Evolutionary conservation across 768 basidiomycete genomes (phyloP).

Genomic region (Mycena crocata): DNA sequence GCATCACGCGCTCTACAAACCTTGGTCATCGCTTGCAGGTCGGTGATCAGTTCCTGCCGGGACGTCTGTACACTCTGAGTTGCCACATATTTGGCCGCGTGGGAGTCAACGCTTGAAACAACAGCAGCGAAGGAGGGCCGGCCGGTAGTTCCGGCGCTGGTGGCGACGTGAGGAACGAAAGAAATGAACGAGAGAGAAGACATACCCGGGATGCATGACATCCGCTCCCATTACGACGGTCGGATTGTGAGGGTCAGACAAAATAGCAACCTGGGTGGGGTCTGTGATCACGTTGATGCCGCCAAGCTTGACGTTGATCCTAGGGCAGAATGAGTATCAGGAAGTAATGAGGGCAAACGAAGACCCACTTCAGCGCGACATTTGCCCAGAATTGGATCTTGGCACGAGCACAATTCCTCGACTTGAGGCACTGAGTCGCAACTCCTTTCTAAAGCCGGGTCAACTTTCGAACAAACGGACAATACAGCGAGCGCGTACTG

Average conservation of each 20-base stretch:
- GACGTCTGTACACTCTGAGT: constrained; percentile 69
- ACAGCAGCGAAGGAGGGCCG: constrained; percentile 85
- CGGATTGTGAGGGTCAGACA: constrained; percentile 79
- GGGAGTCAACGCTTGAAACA: constrained; percentile 82
- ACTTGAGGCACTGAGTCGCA: constrained; percentile 83
- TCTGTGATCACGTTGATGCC: constrained; percentile 86
- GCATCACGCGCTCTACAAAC: constrained; percentile 50
- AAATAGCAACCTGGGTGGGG: constrained; percentile 66
- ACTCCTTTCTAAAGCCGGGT: constrained; percentile 66
- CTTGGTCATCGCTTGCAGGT: constrained; percentile 72
- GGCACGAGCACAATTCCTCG: constrained; percentile 69
- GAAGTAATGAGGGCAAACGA: constrained; percentile 18
- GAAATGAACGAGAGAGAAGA: background rate
- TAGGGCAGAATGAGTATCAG: constrained; percentile 41
- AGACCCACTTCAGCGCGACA: constrained; percentile 77
- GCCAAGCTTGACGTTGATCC: constrained; percentile 87
- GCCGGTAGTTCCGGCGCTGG: constrained; percentile 76
- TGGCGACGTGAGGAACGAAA: constrained; percentile 66
- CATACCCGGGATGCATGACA: constrained; percentile 31
- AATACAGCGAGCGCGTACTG: constrained; percentile 50
- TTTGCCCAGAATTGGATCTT: constrained; percentile 86
- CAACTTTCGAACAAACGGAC: background rate
- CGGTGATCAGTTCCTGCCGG: constrained; percentile 84
- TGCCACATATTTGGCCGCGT: constrained; percentile 78
- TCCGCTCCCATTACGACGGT: constrained; percentile 83